Conservation (phyloP, 2,329 filamentous ascomycete genomes). For the Raffaelea deltoideospora region DNA sequence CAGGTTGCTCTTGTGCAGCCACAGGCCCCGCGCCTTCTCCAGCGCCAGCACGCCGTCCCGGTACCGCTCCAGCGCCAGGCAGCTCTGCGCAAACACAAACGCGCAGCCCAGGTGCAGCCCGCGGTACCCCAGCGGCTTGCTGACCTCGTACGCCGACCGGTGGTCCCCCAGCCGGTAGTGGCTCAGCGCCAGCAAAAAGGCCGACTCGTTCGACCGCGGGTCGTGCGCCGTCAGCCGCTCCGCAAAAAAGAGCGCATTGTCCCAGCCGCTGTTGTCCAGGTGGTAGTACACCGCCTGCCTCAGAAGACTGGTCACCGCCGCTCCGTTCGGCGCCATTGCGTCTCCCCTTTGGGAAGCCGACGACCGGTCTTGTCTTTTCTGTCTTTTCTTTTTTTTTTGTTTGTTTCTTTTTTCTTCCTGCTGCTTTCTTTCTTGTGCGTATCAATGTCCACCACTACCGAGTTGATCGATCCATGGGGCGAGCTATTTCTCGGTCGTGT, state of each 20-base stretch:
- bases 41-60: constrained; percentile 71
- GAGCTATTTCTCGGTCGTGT: too few relatives aligned
- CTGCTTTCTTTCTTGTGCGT: too few relatives aligned
- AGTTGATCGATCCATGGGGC: constrained; percentile 8
- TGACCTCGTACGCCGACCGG: constrained; percentile 73
- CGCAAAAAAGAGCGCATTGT: constrained; percentile 88
- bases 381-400: too few relatives aligned
- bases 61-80: constrained; percentile 61
- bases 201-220: constrained; percentile 61
- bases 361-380: too few relatives aligned
- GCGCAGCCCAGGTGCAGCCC: constrained; percentile 72
- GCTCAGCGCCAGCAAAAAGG: constrained; percentile 71
- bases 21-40: constrained; percentile 65
- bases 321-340: constrained; percentile 37
- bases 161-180: constrained; percentile 70
- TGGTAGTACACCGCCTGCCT: constrained; percentile 50
- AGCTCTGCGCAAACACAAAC: constrained; percentile 85
- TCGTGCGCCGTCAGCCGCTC: constrained; percentile 77
- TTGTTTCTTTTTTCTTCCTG: too few relatives aligned
- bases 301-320: constrained; percentile 34
- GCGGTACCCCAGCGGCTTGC: constrained; percentile 53
- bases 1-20: constrained; percentile 61
- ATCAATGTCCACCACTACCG: too few relatives aligned
- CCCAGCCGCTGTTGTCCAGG: constrained; percentile 77
- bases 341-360: too few relatives aligned